A percentile compares a stretch with the other conserved stretches of the same genome.
Evolutionary conservation across 1,139 yeast genomes (phyloP).

Genomic region (Diutina pseudorugosa): DNA sequence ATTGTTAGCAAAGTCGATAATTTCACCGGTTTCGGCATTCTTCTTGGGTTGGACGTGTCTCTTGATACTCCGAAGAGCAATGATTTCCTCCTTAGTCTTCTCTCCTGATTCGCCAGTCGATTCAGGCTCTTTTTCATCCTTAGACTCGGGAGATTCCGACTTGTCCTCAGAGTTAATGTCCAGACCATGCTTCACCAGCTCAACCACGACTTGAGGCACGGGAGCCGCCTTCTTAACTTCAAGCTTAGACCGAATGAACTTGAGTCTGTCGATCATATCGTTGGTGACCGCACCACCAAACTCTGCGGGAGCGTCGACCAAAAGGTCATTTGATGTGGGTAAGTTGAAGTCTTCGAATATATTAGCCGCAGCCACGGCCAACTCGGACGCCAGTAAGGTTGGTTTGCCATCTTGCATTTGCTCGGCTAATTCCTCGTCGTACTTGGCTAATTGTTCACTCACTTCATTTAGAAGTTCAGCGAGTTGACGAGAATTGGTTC

Average conservation of each 20-base stretch:
- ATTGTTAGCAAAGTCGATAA: not conserved
- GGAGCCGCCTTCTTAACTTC: not conserved
- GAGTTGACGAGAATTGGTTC: slow-evolving; percentile 43
- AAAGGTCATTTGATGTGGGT: not conserved
- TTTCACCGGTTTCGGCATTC: not conserved
- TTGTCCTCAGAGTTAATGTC: not conserved
- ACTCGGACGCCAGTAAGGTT: not conserved
- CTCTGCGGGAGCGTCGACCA: not conserved
- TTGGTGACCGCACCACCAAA: not conserved
- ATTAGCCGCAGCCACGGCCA: not conserved
- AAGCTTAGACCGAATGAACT: not conserved
- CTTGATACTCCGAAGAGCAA: not conserved
- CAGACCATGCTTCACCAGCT: not conserved
- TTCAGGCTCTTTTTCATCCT: not conserved
- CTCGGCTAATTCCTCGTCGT: not conserved
- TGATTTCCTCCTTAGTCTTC: not conserved
- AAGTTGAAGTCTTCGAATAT: not conserved
- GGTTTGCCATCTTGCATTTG: not conserved
- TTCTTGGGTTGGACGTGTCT: not conserved
- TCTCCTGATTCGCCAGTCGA: not conserved
- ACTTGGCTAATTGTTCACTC: not conserved
- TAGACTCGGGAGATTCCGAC: not conserved
- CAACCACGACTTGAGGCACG: not conserved
- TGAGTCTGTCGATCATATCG: not conserved
- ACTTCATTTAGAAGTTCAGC: slow-evolving; percentile 26